Conservation (phyloP, 768 basidiomycete species). For the Auriscalpium orientale region DNA sequence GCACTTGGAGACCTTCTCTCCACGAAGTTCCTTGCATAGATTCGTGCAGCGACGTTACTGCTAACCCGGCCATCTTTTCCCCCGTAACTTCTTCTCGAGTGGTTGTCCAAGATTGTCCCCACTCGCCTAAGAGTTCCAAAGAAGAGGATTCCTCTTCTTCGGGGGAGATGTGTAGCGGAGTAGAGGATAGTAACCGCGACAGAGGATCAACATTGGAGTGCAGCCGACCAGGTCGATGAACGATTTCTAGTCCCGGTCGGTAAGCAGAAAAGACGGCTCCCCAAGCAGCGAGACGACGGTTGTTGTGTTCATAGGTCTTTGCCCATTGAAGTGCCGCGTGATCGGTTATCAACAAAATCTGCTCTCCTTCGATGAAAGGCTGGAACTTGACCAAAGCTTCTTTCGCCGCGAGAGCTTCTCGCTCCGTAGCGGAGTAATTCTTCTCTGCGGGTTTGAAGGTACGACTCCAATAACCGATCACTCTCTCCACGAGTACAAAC, state of each 20-base stretch:
- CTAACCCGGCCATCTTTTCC: no score
- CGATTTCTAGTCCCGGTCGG: slow-evolving; percentile 21
- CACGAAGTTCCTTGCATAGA: no score
- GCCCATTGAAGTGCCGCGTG: slow-evolving; percentile 21
- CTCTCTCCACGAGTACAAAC: slow-evolving; percentile 13
- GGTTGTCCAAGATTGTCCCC: background rate
- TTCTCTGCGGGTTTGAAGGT: slow-evolving; percentile 11
- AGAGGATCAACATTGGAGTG: slow-evolving; percentile 28
- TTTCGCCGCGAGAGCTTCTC: slow-evolving; percentile 31
- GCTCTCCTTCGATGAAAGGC: slow-evolving; percentile 29
- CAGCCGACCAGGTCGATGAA: slow-evolving; percentile 24
- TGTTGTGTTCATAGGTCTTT: slow-evolving; percentile 18
- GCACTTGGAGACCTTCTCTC: no score
- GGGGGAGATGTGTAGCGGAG: background rate
- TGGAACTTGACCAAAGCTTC: slow-evolving; percentile 32
- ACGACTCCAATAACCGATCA: slow-evolving; percentile 16
- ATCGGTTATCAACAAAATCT: slow-evolving; percentile 19
- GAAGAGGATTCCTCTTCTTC: background rate
- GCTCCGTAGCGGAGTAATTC: slow-evolving; percentile 32
- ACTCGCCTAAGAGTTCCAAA: background rate
- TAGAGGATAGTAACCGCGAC: slow-evolving; percentile 8
- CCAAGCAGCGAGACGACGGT: slow-evolving; percentile 22
- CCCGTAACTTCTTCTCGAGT: no score
- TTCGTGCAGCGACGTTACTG: no score
- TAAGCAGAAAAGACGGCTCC: slow-evolving; percentile 27